These are phyloP conservation scores for Yamadazyma akitaensis DNA, from an alignment of 805 yeast species.

Conservation along the genomic window DNA sequence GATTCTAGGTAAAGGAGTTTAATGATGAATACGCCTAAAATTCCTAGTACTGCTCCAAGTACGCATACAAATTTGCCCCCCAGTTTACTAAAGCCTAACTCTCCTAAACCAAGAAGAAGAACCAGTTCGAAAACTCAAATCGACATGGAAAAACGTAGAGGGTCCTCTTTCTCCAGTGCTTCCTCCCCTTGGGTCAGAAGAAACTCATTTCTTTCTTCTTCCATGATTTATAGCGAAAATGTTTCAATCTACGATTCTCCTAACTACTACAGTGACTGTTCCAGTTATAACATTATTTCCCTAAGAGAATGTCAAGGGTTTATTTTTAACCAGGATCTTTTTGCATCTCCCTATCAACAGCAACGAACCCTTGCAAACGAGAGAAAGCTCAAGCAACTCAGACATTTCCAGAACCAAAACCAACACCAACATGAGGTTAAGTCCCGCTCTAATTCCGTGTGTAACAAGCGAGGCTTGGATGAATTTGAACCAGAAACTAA, in stretches of 20 bases:
- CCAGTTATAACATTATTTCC: conserved; percentile 38
- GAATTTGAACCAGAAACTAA: not conserved
- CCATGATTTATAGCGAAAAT: conserved; percentile 56
- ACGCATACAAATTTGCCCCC: not conserved
- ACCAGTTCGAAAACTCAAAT: not conserved
- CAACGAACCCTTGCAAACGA: conserved; percentile 35
- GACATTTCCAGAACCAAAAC: not conserved
- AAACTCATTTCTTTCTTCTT: conserved; percentile 52
- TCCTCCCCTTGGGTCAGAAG: conserved; percentile 56
- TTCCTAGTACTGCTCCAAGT: not conserved
- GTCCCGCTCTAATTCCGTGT: conserved; percentile 9
- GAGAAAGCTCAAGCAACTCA: conserved; percentile 22
- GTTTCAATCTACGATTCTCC: conserved; percentile 50
- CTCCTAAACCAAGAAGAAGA: conserved; percentile 8
- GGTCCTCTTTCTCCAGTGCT: conserved; percentile 30
- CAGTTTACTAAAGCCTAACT: not conserved
- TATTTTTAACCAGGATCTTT: conserved; percentile 71
- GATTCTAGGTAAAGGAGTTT: not conserved
- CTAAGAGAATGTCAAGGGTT: conserved; percentile 70
- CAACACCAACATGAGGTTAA: not conserved
- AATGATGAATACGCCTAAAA: not conserved
- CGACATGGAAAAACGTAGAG: conserved; percentile 13
- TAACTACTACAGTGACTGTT: conserved; percentile 26
- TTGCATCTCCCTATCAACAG: conserved; percentile 70
- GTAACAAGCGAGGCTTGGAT: not conserved